phyloP scores from a whole-genome alignment of 1,284 basidiomycete genomes.

The Pyrrhoderma lamaoense region DNA sequence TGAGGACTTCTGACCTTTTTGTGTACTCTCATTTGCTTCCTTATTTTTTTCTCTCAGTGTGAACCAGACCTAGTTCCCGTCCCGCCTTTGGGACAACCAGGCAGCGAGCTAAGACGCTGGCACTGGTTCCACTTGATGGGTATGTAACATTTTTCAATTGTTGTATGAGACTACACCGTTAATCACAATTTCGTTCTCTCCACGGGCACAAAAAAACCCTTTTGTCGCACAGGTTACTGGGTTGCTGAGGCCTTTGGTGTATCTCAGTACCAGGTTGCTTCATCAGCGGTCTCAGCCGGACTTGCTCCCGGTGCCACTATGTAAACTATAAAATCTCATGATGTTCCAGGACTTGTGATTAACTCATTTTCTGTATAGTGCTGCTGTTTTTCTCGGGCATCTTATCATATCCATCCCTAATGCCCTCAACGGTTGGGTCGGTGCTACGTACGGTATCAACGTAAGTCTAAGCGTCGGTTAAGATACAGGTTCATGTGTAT shows the following conservation, averaged over 20 bases:
- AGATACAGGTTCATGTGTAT: background rate
- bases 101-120: constrained; percentile 46
- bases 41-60: background rate
- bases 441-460: constrained; percentile 23
- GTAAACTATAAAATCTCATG: background rate
- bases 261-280: constrained; percentile 24
- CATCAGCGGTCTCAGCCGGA: constrained; percentile 20
- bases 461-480: background rate
- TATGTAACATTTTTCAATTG: background rate
- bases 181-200: no score
- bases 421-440: constrained; percentile 23
- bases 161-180: background rate
- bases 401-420: constrained; percentile 22
- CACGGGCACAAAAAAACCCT: no score
- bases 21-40: no score
- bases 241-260: constrained; percentile 24
- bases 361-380: constrained; percentile 9
- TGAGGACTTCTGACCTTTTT: no score
- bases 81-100: constrained; percentile 27
- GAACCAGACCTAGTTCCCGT: constrained; percentile 16
- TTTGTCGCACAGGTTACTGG: constrained; percentile 20
- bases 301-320: constrained; percentile 23
- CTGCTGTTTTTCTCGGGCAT: constrained; percentile 22
- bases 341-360: background rate
- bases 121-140: constrained; percentile 4